Conservation (phyloP, 139 green algal genomes). For the Axilococcus clingmanii region DNA sequence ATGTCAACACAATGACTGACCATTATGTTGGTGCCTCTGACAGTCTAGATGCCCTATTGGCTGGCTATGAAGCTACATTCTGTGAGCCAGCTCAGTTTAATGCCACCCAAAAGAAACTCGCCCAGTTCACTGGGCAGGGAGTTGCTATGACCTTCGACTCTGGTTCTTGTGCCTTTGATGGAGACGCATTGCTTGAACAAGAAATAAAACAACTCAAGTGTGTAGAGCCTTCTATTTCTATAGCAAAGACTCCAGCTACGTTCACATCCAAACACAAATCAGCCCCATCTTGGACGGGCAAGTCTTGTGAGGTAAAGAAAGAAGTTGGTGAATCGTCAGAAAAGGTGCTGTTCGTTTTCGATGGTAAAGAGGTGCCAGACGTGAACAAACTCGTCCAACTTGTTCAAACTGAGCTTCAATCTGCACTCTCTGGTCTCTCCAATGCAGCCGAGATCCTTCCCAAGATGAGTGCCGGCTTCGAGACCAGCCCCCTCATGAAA, state of each 20-base stretch:
- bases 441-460: neutral
- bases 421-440: neutral
- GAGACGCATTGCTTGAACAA: neutral
- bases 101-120: conserved; percentile 15
- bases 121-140: conserved; percentile 16
- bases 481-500: neutral
- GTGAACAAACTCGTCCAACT: conserved; percentile 11
- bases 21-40: too few species aligned
- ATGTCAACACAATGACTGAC: too few species aligned
- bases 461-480: neutral
- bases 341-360: conserved; percentile 28
- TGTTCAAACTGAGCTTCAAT: neutral
- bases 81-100: conserved; percentile 6
- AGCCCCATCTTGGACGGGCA: conserved; percentile 8
- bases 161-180: conserved; percentile 22
- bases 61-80: conserved; percentile 7
- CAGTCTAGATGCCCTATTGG: conserved; percentile 3
- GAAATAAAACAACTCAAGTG: conserved; percentile 11
- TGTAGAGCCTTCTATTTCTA: conserved; percentile 15
- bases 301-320: conserved; percentile 27
- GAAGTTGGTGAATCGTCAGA: conserved; percentile 13
- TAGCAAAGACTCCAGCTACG: conserved; percentile 7
- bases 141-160: conserved; percentile 8
- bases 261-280: conserved; percentile 16
- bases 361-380: conserved; percentile 5